These are phyloP conservation scores for Dioscorea cayenensis DNA, from an alignment of 116 monocot genomes.

Conservation along the genomic window DNA sequence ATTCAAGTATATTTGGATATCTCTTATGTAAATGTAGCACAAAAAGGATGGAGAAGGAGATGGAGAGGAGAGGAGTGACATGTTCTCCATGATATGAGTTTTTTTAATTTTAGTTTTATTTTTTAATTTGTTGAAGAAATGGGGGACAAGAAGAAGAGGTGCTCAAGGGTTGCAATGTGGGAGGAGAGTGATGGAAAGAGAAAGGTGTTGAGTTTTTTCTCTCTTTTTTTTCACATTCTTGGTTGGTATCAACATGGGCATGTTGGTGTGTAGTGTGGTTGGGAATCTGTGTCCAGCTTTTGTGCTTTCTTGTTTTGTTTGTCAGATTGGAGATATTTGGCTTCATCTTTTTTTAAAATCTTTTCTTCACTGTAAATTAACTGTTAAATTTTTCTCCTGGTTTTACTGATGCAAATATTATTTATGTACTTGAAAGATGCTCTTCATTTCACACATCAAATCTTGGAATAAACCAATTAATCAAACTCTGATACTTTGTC, in stretches of 20 bases:
- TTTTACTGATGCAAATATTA: no score
- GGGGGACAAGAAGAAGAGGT: background rate
- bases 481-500: no score
- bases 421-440: no score
- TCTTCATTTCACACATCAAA: no score
- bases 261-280: slow-evolving; percentile 1
- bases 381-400: no score
- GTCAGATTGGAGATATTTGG: background rate
- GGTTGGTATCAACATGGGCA: background rate
- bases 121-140: background rate
- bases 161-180: background rate
- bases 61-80: background rate
- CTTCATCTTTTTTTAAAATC: background rate
- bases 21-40: background rate
- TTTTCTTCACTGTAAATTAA: no score
- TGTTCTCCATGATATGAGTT: background rate
- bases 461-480: no score
- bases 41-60: background rate
- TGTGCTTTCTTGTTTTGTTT: background rate
- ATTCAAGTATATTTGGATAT: background rate
- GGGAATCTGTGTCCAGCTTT: background rate
- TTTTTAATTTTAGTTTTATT: no score
- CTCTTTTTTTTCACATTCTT: background rate
- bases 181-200: background rate
- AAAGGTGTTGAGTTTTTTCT: background rate